Conservation (phyloP, 768 basidiomycete species). For the Pisolithus sp. region DNA sequence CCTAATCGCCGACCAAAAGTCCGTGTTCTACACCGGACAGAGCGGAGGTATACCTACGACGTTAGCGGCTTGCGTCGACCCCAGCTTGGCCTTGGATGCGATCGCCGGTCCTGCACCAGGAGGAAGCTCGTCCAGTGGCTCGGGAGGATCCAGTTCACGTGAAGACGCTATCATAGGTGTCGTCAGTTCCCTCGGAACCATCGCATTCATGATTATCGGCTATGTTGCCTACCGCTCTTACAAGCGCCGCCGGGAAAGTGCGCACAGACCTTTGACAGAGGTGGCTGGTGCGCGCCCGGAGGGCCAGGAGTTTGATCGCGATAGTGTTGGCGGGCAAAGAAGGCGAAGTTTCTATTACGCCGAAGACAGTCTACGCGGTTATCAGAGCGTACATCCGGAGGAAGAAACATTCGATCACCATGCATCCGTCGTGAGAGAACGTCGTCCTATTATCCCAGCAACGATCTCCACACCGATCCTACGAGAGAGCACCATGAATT, state of each 20-base stretch:
- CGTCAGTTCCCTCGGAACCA: slow-evolving; percentile 72
- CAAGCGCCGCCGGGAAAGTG: slow-evolving; percentile 59
- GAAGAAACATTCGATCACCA: slow-evolving; percentile 33
- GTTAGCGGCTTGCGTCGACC: slow-evolving; percentile 65
- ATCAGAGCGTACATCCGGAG: slow-evolving; percentile 33
- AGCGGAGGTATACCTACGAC: slow-evolving; percentile 37
- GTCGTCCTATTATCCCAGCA: slow-evolving; percentile 51
- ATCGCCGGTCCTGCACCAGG: slow-evolving; percentile 35
- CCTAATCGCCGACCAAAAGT: slow-evolving; percentile 55
- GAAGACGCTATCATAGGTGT: slow-evolving; percentile 91
- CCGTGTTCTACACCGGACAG: slow-evolving; percentile 58
- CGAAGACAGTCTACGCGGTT: slow-evolving; percentile 72
- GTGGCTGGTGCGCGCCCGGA: slow-evolving; percentile 45
- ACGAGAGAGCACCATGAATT: slow-evolving; percentile 80
- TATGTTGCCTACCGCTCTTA: slow-evolving; percentile 67
- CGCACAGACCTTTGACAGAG: slow-evolving; percentile 70
- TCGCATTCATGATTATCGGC: slow-evolving; percentile 64
- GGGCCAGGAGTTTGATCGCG: slow-evolving; percentile 73
- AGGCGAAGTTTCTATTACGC: slow-evolving; percentile 82
- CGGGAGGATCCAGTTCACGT: slow-evolving; percentile 36
- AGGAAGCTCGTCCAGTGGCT: slow-evolving; percentile 15
- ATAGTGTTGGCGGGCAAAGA: slow-evolving; percentile 65
- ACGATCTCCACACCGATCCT: slow-evolving; percentile 73
- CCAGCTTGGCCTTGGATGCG: slow-evolving; percentile 53
- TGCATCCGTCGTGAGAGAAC: slow-evolving; percentile 42